Base-by-base conservation (phyloP, 1,284 basidiomycete genomes). In the Naganishia liquefaciens region DNA sequence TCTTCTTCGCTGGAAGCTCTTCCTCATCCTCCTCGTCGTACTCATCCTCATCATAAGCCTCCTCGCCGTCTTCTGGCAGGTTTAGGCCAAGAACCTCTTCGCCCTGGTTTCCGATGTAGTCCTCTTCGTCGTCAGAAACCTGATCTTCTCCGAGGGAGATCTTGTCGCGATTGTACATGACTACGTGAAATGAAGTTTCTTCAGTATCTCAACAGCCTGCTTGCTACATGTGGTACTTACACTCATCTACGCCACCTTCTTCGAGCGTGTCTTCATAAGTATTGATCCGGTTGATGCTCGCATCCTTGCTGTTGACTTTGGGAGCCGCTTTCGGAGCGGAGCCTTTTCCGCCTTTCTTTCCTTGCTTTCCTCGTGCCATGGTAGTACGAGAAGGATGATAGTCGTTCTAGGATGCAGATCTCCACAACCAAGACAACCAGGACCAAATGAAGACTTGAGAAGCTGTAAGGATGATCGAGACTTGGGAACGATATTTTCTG, bases 1-100 rank as follows among this genome's bases (percentile, higher is more conserved):
- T 71, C 66, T 80, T 78, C 65, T 76, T 62, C 42, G 47, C 57
- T 63, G 58, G 73, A 61, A 30, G 70, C 72, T 69, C 80, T 5
- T 82, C 80, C 17, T 82, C 81, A 6, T 82, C 79, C 7, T 80
- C 80, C 19, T 76, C 74, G 3, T 76, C 68, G 3, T 74, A 73
- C 3, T 76, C 73, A 0, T 74, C 73, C 6, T 69, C 70, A 10
- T 75, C 72, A 6, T 76, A 71, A 1, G 73, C 71, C 30, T 74
- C 71, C 21, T 71, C 80, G 47, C 72, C 75, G 37, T 72, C 70
- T 54, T 75, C 73, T 0, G 86, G 77, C 15, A 64, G 27, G 47
- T 71, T 68, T n/a, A 76, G 58, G 30, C 84, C 84, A 73, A 91
- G 88, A 5, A 91, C 88, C 74, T 89, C 88, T 51, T 92, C 88